Conservation (phyloP, 108 stramenopile species). For the Pseudonitzschia delicatissima region DNA sequence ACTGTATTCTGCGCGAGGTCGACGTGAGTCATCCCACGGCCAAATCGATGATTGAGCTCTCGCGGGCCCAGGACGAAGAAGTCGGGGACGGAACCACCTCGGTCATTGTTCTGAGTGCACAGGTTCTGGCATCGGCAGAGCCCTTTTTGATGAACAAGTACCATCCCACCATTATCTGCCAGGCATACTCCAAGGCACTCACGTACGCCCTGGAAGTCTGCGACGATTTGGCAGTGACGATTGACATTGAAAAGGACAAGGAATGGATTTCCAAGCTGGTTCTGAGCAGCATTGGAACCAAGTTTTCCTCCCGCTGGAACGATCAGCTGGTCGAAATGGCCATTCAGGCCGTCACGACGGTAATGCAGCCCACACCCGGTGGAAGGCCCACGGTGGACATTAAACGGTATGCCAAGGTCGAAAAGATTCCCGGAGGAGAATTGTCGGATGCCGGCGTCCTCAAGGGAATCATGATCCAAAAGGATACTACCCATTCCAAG, state of each 20-base stretch:
- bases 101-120: slow-evolving; percentile 98
- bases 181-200: slow-evolving; percentile 93
- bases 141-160: slow-evolving; percentile 90
- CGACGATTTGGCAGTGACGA: slow-evolving; percentile 75
- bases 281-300: slow-evolving; percentile 94
- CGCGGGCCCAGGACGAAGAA: slow-evolving; percentile 98
- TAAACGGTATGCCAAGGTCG: slow-evolving; percentile 99
- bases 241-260: slow-evolving; percentile 87
- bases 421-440: slow-evolving; percentile 99
- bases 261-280: slow-evolving; percentile 89
- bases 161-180: slow-evolving; percentile 97
- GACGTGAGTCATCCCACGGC: slow-evolving; percentile 99
- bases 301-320: slow-evolving; percentile 96
- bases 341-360: slow-evolving; percentile 91
- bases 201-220: slow-evolving; percentile 89
- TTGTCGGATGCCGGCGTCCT: slow-evolving; percentile 91
- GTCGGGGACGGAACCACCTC: slow-evolving; percentile 99
- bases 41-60: slow-evolving; percentile 99
- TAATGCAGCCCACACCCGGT: slow-evolving; percentile 46
- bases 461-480: slow-evolving; percentile 99
- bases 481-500: slow-evolving; percentile 97
- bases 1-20: slow-evolving; percentile 98
- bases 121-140: slow-evolving; percentile 96
- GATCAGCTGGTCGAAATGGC: slow-evolving; percentile 97
- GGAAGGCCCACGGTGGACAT: slow-evolving; percentile 79